These are phyloP conservation scores for Celoporthe dispersa DNA, from an alignment of 2,329 filamentous ascomycete species.

Conservation along the genomic window DNA sequence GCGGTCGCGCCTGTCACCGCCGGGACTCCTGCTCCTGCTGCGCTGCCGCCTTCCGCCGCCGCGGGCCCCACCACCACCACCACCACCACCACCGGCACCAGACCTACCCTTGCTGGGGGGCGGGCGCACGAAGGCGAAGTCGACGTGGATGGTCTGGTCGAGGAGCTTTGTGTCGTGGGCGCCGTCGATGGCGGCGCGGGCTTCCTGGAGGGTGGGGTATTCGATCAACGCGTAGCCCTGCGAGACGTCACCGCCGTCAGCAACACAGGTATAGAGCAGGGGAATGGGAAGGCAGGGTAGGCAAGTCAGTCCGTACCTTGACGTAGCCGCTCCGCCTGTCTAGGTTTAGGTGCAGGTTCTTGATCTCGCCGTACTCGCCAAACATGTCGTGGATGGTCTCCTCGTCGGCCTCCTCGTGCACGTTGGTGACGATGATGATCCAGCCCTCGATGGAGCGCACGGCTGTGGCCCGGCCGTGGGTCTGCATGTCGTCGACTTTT, in stretches of 20 bases:
- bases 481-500: constrained; percentile 70
- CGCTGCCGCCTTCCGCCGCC: constrained; percentile 49
- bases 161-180: constrained; percentile 78
- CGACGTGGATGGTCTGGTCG: constrained; percentile 79
- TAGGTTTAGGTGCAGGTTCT: constrained; percentile 83
- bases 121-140: constrained; percentile 84
- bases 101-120: constrained; percentile 62
- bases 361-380: constrained; percentile 83
- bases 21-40: constrained; percentile 54
- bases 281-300: background rate
- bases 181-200: constrained; percentile 79
- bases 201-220: constrained; percentile 78
- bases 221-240: constrained; percentile 87
- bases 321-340: constrained; percentile 84
- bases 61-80: constrained; percentile 41
- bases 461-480: constrained; percentile 73
- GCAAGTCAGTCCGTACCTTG: constrained; percentile 61
- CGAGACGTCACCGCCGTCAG: background rate
- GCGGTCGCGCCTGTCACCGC: constrained; percentile 34
- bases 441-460: constrained; percentile 88
- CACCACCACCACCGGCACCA: constrained; percentile 46
- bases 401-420: constrained; percentile 85
- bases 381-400: constrained; percentile 83
- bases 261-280: constrained; percentile 6
- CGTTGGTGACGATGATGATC: constrained; percentile 86